A percentile compares a stretch with the other conserved stretches of the same genome.
phyloP scores from a whole-genome alignment of 176 grass and related monocot genomes.

The Urochloa ruziziensis region DNA sequence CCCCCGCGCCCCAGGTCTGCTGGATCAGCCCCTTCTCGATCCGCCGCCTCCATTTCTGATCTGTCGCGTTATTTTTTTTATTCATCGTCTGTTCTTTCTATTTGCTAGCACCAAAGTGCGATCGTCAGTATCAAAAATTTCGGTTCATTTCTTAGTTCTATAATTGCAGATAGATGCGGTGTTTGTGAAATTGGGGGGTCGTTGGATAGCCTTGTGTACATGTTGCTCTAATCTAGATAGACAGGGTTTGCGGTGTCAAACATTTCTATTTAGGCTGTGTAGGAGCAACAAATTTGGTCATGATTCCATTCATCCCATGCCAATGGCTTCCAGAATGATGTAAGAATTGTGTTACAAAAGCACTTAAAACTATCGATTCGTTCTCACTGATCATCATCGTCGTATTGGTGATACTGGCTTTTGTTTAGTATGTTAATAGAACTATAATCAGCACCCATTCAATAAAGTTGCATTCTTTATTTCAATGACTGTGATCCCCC shows the following conservation, averaged over 20 bases:
- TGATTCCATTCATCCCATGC: too few species aligned
- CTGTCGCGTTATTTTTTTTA: neutral
- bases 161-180: neutral
- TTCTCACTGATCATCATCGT: neutral
- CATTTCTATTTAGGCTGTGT: neutral
- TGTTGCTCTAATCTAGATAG: neutral
- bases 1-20: conserved; percentile 70
- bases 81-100: neutral
- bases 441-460: neutral
- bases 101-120: neutral
- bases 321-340: neutral
- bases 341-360: too few species aligned
- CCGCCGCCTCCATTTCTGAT: neutral
- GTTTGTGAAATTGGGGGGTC: neutral
- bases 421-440: neutral
- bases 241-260: neutral
- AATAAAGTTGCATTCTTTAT: neutral
- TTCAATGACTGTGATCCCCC: neutral
- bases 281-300: neutral
- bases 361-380: neutral
- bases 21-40: neutral
- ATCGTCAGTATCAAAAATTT: neutral
- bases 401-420: neutral
- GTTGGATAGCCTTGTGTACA: neutral
- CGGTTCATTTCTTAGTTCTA: neutral